Percentiles rank a stretch among this genome's conserved stretches.
phyloP scores from a whole-genome alignment of 257 asterid genomes.

The Buddleja alternifolia region DNA sequence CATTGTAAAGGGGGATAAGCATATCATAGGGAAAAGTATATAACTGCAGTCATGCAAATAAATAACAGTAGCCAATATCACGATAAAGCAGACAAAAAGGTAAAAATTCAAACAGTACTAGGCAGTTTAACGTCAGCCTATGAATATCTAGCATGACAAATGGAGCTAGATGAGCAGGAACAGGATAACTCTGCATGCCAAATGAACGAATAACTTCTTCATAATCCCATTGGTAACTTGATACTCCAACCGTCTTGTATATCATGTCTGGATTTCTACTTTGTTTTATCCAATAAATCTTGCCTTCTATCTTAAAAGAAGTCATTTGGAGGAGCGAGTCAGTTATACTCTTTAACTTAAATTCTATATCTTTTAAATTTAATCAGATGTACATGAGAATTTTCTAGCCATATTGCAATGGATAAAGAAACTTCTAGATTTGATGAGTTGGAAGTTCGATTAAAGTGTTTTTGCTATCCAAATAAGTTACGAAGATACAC shows the following conservation, averaged over 20 bases:
- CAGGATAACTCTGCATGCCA: not conserved
- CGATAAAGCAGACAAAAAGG: conserved; percentile 4
- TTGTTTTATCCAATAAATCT: conserved; percentile 3
- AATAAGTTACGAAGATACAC: not conserved
- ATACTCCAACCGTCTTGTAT: not conserved
- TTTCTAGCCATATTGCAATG: conserved; percentile 2
- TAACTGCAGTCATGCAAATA: not conserved
- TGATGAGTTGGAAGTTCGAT: not conserved
- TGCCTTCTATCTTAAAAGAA: not conserved
- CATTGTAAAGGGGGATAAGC: conserved; percentile 17
- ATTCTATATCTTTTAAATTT: not conserved
- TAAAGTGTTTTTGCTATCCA: conserved; percentile 8
- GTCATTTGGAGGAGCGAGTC: not conserved
- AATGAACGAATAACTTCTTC: not conserved
- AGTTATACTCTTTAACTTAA: not conserved
- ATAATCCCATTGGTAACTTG: not conserved
- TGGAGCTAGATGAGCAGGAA: conserved; percentile 4
- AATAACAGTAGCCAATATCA: conserved; percentile 5
- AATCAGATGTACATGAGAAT: not conserved
- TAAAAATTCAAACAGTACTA: conserved; percentile 16
- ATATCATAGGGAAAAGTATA: not conserved
- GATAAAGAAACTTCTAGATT: not conserved
- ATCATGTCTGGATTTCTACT: not conserved
- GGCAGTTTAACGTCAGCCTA: conserved; percentile 13
- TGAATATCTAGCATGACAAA: conserved; percentile 6